Base-by-base conservation (phyloP, 306 rosid genomes). In the Vigna radiata region DNA sequence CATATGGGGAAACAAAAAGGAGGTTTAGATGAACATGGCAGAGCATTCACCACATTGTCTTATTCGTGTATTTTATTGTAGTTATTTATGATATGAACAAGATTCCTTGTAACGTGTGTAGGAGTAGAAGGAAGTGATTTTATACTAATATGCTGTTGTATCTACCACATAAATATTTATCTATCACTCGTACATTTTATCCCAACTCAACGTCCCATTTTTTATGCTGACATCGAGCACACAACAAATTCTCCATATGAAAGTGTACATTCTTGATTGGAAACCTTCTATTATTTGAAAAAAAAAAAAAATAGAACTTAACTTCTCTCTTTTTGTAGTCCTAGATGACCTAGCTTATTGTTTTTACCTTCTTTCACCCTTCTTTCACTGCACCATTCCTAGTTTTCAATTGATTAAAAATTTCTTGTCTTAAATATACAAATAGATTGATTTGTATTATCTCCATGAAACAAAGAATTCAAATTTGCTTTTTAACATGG, bases 1-100 rank as follows among this genome's bases (percentile, higher is more conserved):
- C 92, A 14, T 92, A 95, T 70, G 97, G 99, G 85, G 99, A 92
- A 88, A 88, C 99, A 50, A 92, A 95, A 72, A 79, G 96, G 77
- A 89, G 97, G 85, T 88, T 88, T 80, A 87, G 93, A 89, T 95
- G 86, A 92, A 75, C 58, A 60, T 29, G 68, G 12, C 56, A 48
- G 49, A 75, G 49, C 63, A 62, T 59, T 66, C 53, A 71, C 41
- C 41, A 14, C 7, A 36, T 72, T 82, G 60, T 71, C 52, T 33
- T 47, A 27, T 72, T 72, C 41, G 8, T 83, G 80, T 70, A 82
- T 85, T 77, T 56, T 68, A 52, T 54, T 68, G 78, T 76, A 77
- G 77, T 66, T 72, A 61, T 68, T 21, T 33, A 71, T 50, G 25
- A 71, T 50, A 61, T 85, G 69, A 17, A 72, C 67, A 75, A 72